phyloP scores from a whole-genome alignment of 148 eudicot species.

The Vaccinium macrocarpon region DNA sequence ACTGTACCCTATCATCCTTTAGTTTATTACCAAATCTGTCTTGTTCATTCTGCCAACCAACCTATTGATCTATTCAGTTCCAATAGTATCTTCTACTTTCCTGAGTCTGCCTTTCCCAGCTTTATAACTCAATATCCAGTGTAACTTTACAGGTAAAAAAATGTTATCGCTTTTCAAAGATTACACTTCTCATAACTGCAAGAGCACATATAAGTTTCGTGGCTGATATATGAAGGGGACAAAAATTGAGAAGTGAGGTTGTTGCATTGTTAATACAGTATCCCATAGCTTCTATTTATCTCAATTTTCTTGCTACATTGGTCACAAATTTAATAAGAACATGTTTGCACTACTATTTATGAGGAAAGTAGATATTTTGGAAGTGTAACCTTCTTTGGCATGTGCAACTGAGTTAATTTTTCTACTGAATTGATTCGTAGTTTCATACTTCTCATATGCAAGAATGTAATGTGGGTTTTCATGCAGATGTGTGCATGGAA shows the following conservation, averaged over 20 bases:
- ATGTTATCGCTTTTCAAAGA: not conserved
- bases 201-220: not conserved
- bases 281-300: not conserved
- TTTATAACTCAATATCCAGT: not conserved
- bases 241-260: not conserved
- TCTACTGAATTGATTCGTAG: not conserved
- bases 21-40: not conserved
- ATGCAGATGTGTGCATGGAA: not conserved
- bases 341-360: not conserved
- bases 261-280: not conserved
- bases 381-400: slow-evolving; percentile 1
- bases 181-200: not conserved
- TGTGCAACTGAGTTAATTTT: not conserved
- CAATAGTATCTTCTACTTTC: not conserved
- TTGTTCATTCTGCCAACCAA: not conserved
- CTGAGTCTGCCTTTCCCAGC: not conserved
- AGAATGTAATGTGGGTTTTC: not conserved
- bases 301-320: not conserved
- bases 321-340: not conserved
- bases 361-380: slow-evolving; percentile 2
- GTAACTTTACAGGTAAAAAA: not conserved
- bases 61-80: not conserved
- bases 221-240: not conserved
- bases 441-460: not conserved
- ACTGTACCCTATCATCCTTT: not conserved